Conservation (phyloP, 139 green algal genomes). For the Bryopsis sp. region DNA sequence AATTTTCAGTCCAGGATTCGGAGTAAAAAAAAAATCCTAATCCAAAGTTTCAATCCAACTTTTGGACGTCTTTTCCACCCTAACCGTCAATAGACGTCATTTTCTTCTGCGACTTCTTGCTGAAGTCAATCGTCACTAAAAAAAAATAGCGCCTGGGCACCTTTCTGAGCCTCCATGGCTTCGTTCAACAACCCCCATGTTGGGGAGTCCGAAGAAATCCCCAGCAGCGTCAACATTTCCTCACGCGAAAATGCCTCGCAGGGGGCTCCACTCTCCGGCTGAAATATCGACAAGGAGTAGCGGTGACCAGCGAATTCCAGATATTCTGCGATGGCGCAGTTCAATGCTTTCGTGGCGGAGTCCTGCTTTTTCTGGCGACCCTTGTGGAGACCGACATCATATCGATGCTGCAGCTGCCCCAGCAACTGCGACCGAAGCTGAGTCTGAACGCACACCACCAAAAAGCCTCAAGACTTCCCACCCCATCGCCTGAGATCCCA, state of each 20-base stretch:
- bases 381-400: background rate
- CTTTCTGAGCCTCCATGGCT: background rate
- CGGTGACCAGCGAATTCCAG: background rate
- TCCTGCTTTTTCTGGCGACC: background rate
- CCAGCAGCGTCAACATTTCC: background rate
- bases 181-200: background rate
- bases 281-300: background rate
- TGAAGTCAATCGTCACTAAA: no score
- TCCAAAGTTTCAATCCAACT: no score
- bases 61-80: no score
- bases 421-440: background rate
- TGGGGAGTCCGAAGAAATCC: background rate
- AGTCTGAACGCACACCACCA: background rate
- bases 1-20: no score
- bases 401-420: background rate
- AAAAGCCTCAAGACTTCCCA: background rate
- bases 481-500: background rate
- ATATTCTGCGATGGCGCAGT: background rate
- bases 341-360: background rate
- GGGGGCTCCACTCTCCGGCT: background rate
- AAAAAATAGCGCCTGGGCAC: no score
- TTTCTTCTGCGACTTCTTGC: no score
- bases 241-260: background rate
- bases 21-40: no score
- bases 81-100: no score